phyloP scores from a whole-genome alignment of 2,329 filamentous ascomycete genomes.

The Phialocephala subalpina region DNA sequence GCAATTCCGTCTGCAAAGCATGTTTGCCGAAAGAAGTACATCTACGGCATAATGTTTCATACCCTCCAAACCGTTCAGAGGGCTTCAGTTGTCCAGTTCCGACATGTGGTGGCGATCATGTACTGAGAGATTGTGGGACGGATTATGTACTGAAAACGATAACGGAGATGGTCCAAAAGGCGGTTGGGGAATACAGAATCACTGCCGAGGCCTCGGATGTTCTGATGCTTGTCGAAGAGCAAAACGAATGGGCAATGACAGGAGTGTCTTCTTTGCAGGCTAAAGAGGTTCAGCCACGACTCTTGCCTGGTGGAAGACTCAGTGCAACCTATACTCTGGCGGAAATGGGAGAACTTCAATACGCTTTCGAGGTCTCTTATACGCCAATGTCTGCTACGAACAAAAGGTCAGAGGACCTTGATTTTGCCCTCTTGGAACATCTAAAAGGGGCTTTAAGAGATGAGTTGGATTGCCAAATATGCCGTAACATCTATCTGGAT shows the following conservation, averaged over 20 bases:
- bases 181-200: conserved; percentile 54
- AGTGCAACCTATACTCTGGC: conserved; percentile 73
- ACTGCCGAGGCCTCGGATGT: conserved; percentile 46
- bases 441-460: conserved; percentile 68
- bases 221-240: conserved; percentile 50
- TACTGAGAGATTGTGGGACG: conserved; percentile 76
- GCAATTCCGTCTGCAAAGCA: conserved; percentile 75
- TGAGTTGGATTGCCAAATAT: conserved; percentile 89
- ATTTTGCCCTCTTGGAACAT: conserved; percentile 59
- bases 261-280: conserved; percentile 51
- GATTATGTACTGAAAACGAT: conserved; percentile 81
- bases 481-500: conserved; percentile 82
- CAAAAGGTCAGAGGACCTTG: conserved; percentile 45
- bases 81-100: conserved; percentile 79
- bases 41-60: conserved; percentile 75
- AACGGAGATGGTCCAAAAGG: conserved; percentile 64
- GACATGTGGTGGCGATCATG: conserved; percentile 75
- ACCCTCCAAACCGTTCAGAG: conserved; percentile 73
- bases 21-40: conserved; percentile 74
- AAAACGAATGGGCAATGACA: conserved; percentile 51
- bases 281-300: conserved; percentile 43
- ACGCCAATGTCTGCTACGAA: conserved; percentile 41
- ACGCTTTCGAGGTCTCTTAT: conserved; percentile 64
- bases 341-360: conserved; percentile 64
- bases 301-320: conserved; percentile 65